These are phyloP conservation scores for Yamadazyma olivae DNA, from an alignment of 805 yeast species.

Conservation along the genomic window DNA sequence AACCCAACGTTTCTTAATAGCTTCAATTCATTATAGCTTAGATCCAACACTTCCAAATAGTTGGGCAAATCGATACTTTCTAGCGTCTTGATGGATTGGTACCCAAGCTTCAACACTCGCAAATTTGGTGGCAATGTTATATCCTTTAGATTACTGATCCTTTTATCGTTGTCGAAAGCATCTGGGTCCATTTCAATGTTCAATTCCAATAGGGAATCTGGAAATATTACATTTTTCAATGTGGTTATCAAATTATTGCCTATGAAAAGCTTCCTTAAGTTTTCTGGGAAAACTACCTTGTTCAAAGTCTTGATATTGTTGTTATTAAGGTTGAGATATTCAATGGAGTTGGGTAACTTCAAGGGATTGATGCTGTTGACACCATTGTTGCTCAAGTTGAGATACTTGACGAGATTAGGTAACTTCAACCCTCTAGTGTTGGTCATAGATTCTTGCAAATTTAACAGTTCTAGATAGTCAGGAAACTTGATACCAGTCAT, in stretches of 20 bases:
- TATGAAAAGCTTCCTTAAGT: slow-evolving; percentile 32
- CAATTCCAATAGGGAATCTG: slow-evolving; percentile 33
- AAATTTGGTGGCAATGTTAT: slow-evolving; percentile 35
- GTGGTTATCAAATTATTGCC: slow-evolving; percentile 45
- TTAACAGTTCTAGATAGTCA: slow-evolving; percentile 32
- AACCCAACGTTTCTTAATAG: slow-evolving; percentile 35
- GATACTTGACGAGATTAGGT: slow-evolving; percentile 26
- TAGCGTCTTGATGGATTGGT: slow-evolving; percentile 35
- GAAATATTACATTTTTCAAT: slow-evolving; percentile 41
- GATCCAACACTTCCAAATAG: slow-evolving; percentile 26
- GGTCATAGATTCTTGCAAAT: slow-evolving; percentile 43
- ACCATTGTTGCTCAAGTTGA: slow-evolving; percentile 37
- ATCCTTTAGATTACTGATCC: slow-evolving; percentile 39
- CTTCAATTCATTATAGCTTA: slow-evolving; percentile 38
- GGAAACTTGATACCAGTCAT: slow-evolving; percentile 48
- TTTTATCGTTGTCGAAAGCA: slow-evolving; percentile 38
- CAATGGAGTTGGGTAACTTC: slow-evolving; percentile 39
- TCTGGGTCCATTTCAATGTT: slow-evolving; percentile 43
- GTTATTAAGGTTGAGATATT: slow-evolving; percentile 31
- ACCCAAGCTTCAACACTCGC: slow-evolving; percentile 34
- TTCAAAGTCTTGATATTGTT: slow-evolving; percentile 44
- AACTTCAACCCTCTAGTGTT: slow-evolving; percentile 42
- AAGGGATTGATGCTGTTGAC: slow-evolving; percentile 45
- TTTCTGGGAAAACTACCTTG: slow-evolving; percentile 38
- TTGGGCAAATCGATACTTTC: slow-evolving; percentile 40